Evolutionary conservation across 176 grass and related monocot genomes (phyloP).

Genomic region (Stipa capillata): DNA sequence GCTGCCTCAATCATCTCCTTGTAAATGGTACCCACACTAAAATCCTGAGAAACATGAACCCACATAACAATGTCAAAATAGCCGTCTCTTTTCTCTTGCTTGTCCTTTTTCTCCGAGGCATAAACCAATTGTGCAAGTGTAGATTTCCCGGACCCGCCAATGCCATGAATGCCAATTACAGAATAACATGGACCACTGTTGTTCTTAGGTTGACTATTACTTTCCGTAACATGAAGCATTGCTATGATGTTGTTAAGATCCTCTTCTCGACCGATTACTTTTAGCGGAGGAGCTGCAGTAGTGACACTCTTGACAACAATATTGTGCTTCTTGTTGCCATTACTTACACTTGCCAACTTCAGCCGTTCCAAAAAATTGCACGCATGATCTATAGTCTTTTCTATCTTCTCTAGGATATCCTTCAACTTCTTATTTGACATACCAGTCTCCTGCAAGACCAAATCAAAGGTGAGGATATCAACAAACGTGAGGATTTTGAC

Average conservation of each 20-base stretch:
- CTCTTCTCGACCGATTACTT: slow-evolving; percentile 8
- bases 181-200: slow-evolving; percentile 1
- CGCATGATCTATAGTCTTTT: no score
- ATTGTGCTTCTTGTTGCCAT: no score
- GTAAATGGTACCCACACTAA: neutral
- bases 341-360: no score
- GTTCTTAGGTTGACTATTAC: neutral
- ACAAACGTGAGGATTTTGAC: no score
- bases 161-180: no score
- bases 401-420: neutral
- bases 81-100: neutral
- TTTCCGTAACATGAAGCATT: neutral
- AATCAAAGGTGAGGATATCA: no score
- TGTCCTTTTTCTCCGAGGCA: no score
- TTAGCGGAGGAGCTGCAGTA: neutral
- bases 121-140: slow-evolving; percentile 27
- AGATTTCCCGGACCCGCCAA: no score
- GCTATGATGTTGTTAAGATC: neutral
- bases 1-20: neutral
- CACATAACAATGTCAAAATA: no score
- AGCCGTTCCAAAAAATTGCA: no score
- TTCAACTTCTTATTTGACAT: neutral
- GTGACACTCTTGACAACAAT: no score
- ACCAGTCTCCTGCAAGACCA: neutral
- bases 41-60: neutral